phyloP scores from a whole-genome alignment of 306 rosid species.

The Casuarina cunninghamiana region DNA sequence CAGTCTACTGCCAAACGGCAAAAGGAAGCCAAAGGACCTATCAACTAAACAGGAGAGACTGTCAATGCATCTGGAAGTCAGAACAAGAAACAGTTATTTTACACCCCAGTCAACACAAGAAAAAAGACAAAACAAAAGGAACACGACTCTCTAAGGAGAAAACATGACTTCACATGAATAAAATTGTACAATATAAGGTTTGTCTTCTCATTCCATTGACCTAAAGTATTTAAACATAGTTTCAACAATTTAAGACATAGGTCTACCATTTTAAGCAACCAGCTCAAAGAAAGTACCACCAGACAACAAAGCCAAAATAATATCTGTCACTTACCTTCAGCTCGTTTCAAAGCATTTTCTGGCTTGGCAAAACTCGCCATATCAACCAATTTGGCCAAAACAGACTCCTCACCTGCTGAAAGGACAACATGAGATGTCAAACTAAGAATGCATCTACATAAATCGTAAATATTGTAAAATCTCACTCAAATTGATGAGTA shows the following conservation, averaged over 20 bases:
- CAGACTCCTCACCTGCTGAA: constrained; percentile 8
- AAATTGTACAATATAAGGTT: not conserved
- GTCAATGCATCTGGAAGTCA: not conserved
- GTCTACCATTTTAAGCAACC: not conserved
- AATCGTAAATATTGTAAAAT: not conserved
- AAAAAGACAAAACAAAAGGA: not conserved
- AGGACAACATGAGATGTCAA: not conserved
- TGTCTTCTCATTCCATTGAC: not conserved
- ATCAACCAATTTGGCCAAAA: constrained; percentile 8
- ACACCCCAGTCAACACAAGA: not conserved
- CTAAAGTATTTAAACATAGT: not conserved
- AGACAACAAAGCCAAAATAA: not conserved
- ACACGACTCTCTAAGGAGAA: not conserved
- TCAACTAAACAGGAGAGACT: not conserved
- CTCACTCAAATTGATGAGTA: not conserved
- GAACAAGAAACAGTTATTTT: not conserved
- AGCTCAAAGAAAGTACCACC: not conserved
- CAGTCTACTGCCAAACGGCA: not conserved
- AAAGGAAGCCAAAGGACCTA: not conserved
- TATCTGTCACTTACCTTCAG: constrained; percentile 43
- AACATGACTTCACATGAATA: not conserved
- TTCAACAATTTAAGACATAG: not conserved
- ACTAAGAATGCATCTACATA: not conserved
- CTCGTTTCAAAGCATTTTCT: constrained; percentile 65
- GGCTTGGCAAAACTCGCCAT: constrained; percentile 60